A percentile compares a stretch with the other conserved stretches of the same genome.
Conservation (phyloP, 2,329 filamentous ascomycete genomes). For the Parastagonospora nodorum region DNA sequence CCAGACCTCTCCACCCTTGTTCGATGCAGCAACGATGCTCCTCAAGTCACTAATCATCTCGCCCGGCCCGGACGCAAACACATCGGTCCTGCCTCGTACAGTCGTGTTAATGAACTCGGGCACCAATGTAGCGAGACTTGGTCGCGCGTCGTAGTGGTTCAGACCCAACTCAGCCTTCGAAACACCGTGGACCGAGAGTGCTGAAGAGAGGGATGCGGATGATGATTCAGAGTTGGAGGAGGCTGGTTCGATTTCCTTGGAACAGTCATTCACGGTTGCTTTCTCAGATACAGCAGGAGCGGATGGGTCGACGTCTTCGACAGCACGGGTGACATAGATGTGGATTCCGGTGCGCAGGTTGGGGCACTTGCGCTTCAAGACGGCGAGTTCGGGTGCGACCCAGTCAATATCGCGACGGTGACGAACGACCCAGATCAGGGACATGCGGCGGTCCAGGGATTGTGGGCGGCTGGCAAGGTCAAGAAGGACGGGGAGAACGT, state of each 20-base stretch:
- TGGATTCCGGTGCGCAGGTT: conserved; percentile 34
- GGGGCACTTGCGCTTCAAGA: conserved; percentile 32
- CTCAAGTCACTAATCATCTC: conserved; percentile 42
- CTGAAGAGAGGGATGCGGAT: conserved; percentile 26
- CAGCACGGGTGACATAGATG: conserved; percentile 40
- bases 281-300: conserved; percentile 26
- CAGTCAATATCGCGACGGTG: conserved; percentile 40
- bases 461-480: conserved; percentile 31
- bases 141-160: conserved; percentile 32
- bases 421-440: conserved; percentile 44
- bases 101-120: conserved; percentile 30
- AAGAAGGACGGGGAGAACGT: conserved; percentile 43
- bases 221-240: conserved; percentile 18
- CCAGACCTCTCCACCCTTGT: conserved; percentile 40
- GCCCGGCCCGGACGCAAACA: conserved; percentile 40
- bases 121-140: conserved; percentile 24
- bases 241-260: conserved; percentile 29
- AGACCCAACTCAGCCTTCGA: conserved; percentile 32
- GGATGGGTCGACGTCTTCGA: conserved; percentile 24
- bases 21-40: conserved; percentile 35
- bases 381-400: conserved; percentile 42
- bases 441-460: conserved; percentile 31
- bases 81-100: conserved; percentile 31
- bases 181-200: conserved; percentile 34
- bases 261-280: conserved; percentile 15